phyloP scores from a whole-genome alignment of 495 filamentous ascomycete genomes.

The Penicillium taxi region DNA sequence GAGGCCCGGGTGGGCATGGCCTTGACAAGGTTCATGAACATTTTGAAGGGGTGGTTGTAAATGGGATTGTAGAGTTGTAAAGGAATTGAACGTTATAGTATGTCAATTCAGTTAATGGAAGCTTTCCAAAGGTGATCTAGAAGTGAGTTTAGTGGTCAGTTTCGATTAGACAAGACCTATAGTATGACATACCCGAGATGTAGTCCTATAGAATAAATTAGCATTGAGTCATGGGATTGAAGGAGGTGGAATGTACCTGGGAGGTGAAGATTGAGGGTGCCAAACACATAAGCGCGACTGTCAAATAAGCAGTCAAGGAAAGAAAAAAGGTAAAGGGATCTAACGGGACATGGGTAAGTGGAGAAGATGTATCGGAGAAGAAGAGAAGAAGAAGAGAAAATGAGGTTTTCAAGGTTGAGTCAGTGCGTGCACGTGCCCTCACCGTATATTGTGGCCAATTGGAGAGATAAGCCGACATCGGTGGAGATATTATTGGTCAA shows the following conservation, averaged over 20 bases:
- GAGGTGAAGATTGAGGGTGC: conserved; percentile 90
- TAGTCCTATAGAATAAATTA: conserved; percentile 60
- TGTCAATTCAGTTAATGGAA: conserved; percentile 59
- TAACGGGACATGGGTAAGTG: conserved; percentile 25
- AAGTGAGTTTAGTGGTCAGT: conserved; percentile 12
- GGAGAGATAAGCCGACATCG: conserved; percentile 12
- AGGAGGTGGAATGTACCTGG: no score
- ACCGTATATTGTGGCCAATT: conserved; percentile 30
- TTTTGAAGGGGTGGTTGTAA: conserved; percentile 32
- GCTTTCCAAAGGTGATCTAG: conserved; percentile 98
- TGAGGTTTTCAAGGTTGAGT: conserved; percentile 26
- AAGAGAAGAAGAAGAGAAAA: conserved; percentile 9
- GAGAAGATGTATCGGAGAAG: conserved; percentile 14
- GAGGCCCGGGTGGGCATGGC: conserved; percentile 45
- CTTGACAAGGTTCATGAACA: conserved; percentile 63
- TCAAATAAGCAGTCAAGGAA: conserved; percentile 34
- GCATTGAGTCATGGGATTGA: not conserved
- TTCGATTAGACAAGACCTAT: conserved; percentile 28
- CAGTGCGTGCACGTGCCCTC: conserved; percentile 27
- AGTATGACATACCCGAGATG: conserved; percentile 58
- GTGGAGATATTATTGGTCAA: no score
- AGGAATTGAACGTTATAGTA: conserved; percentile 5
- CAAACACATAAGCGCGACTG: conserved; percentile 85
- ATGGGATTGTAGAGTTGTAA: conserved; percentile 14
- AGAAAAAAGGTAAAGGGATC: conserved; percentile 12